Evolutionary conservation across 1,284 basidiomycete species (phyloP).

Genomic region (Tilletia horrida): DNA sequence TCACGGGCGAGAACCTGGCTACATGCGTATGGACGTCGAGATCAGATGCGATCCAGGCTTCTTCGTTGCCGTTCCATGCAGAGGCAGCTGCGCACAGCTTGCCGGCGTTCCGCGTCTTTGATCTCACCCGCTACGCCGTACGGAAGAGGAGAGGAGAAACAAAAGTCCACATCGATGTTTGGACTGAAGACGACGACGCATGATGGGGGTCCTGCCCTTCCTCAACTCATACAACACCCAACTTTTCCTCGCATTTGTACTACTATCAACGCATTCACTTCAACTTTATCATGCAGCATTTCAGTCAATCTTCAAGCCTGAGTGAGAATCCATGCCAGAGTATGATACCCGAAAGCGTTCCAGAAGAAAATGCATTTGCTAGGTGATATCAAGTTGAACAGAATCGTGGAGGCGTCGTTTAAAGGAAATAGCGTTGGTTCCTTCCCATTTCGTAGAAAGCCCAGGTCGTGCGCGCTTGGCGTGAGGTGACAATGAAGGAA

Average conservation of each 20-base stretch:
- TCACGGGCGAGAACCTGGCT: slow-evolving; percentile 42
- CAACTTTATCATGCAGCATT: no score
- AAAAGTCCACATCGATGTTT: slow-evolving; percentile 39
- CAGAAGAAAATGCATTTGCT: no score
- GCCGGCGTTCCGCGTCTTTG: slow-evolving; percentile 38
- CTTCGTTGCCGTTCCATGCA: slow-evolving; percentile 32
- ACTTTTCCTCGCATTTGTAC: background rate
- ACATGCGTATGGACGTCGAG: slow-evolving; percentile 49
- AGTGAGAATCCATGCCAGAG: no score
- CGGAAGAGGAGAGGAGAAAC: slow-evolving; percentile 52
- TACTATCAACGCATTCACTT: no score
- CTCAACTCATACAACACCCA: background rate
- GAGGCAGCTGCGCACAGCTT: slow-evolving; percentile 32
- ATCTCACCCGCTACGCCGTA: slow-evolving; percentile 36
- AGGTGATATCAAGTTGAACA: no score
- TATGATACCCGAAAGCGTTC: no score
- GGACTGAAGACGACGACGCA: slow-evolving; percentile 22
- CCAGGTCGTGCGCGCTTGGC: no score
- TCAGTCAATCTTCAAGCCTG: no score
- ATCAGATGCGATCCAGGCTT: slow-evolving; percentile 29
- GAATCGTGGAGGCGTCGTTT: no score
- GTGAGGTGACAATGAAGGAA: no score
- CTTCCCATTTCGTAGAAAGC: no score
- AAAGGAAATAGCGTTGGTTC: no score
- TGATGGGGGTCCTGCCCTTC: background rate